phyloP scores from a whole-genome alignment of 176 grass and related monocot genomes.

The Pharus latifolius region DNA sequence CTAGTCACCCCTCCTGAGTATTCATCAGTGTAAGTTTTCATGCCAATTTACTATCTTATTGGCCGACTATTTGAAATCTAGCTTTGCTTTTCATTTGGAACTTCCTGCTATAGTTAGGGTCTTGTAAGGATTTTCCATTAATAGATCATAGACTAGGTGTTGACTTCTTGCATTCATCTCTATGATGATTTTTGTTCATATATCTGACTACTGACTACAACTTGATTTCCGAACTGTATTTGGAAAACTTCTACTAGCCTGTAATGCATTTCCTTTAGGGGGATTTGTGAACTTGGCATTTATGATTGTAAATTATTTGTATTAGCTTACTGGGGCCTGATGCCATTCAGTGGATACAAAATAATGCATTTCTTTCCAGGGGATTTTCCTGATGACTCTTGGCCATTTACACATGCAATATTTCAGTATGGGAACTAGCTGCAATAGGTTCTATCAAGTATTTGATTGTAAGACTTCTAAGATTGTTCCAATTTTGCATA shows the following conservation, averaged over 20 bases:
- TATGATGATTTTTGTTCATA: not conserved
- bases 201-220: not conserved
- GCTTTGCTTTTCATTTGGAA: not conserved
- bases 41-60: not conserved
- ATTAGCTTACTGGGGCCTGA: not conserved
- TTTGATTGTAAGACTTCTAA: not conserved
- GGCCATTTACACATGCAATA: no score
- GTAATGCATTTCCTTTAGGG: not conserved
- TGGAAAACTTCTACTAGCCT: no score
- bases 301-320: not conserved
- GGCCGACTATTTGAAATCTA: not conserved
- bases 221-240: no score
- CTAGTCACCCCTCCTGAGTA: conserved; percentile 62
- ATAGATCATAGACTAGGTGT: not conserved
- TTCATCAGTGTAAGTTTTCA: conserved; percentile 45
- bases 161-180: not conserved
- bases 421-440: not conserved
- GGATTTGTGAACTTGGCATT: not conserved
- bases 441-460: not conserved
- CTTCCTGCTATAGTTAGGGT: not conserved
- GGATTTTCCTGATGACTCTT: no score
- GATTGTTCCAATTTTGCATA: not conserved
- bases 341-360: not conserved
- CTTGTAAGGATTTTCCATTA: not conserved
- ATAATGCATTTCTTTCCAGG: not conserved